Conservation (phyloP, 768 basidiomycete species). For the Leccinum incarnatum region DNA sequence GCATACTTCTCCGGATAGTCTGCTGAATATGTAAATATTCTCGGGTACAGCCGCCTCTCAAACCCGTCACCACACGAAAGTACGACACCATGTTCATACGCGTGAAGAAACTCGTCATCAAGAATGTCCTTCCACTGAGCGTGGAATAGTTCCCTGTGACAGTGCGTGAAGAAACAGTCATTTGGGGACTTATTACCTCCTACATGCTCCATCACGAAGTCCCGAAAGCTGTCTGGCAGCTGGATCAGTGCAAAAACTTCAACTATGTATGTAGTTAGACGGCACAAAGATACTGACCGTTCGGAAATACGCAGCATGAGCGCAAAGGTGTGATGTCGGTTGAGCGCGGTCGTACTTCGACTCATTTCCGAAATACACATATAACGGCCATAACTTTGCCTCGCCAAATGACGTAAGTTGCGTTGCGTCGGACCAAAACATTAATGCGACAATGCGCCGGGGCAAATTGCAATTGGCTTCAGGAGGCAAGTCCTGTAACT, state of each 20-base stretch:
- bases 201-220: not conserved
- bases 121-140: not conserved
- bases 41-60: not conserved
- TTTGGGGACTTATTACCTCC: not conserved
- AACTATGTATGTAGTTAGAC: not conserved
- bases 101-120: not conserved
- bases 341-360: conserved; percentile 24
- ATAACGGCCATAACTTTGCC: conserved; percentile 21
- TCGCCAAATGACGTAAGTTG: not conserved
- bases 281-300: not conserved
- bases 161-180: not conserved
- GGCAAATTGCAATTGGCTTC: conserved; percentile 17
- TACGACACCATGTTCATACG: not conserved
- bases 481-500: conserved; percentile 14
- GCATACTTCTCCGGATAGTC: not conserved
- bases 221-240: not conserved
- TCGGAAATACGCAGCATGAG: conserved; percentile 14
- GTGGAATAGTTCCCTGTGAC: not conserved
- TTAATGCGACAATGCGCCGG: too few species aligned
- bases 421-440: not conserved
- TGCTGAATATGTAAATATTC: not conserved
- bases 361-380: conserved; percentile 23
- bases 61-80: not conserved
- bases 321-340: conserved; percentile 8
- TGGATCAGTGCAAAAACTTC: not conserved